Percentiles rank a stretch among this genome's conserved stretches.
phyloP scores from a whole-genome alignment of 148 eudicot genomes.

The Amaranthus hypochondriacus region DNA sequence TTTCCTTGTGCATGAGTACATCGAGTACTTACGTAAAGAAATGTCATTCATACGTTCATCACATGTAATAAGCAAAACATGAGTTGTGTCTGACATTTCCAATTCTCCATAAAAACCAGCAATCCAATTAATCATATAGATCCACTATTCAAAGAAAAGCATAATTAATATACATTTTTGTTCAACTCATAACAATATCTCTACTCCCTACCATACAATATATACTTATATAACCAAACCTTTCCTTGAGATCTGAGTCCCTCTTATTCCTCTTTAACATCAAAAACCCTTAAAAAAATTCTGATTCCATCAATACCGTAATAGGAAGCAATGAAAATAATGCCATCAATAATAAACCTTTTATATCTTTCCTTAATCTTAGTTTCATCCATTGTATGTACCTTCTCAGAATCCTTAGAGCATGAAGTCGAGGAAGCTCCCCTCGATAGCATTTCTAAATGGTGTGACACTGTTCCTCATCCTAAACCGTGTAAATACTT shows the following conservation, averaged over 20 bases:
- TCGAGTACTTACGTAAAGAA: no score
- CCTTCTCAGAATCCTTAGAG: neutral
- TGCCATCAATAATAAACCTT: constrained; percentile 9
- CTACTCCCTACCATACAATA: no score
- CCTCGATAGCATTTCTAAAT: constrained; percentile 26
- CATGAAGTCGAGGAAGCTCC: constrained; percentile 6
- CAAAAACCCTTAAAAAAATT: neutral
- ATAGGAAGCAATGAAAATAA: constrained; percentile 15
- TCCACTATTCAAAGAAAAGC: neutral
- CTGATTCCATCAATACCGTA: neutral
- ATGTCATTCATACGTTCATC: no score
- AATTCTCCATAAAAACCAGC: no score
- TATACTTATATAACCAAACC: constrained; percentile 23
- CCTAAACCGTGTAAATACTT: constrained; percentile 42
- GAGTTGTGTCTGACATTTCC: no score
- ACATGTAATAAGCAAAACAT: no score
- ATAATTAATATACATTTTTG: neutral
- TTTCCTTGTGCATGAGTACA: no score
- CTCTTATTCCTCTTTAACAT: constrained; percentile 12
- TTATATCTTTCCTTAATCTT: constrained; percentile 12
- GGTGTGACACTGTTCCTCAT: constrained; percentile 57
- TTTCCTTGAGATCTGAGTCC: constrained; percentile 20
- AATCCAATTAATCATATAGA: no score
- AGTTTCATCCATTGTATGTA: neutral
- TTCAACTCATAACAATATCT: neutral